These are phyloP conservation scores for Glebionis coronaria DNA, from an alignment of 129 eudicot species.

Conservation along the genomic window DNA sequence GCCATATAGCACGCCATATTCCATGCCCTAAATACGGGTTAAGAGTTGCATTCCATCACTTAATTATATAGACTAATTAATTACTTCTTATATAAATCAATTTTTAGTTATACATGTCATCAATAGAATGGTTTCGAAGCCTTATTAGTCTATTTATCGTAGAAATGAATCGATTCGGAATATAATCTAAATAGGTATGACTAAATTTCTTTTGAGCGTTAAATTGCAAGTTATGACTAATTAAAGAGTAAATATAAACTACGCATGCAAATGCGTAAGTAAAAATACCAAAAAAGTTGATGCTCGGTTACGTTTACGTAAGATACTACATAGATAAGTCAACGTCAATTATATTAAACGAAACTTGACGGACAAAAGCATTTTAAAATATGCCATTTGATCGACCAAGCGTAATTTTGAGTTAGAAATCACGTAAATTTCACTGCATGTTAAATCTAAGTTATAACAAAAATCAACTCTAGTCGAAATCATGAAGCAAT, in stretches of 20 bases:
- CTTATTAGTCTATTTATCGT: too few species aligned
- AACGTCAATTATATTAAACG: neutral
- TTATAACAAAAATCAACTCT: neutral
- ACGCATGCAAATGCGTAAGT: constrained; percentile 17
- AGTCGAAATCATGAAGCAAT: neutral
- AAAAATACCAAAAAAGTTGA: neutral
- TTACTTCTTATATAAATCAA: too few species aligned
- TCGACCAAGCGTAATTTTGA: too few species aligned
- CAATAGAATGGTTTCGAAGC: too few species aligned
- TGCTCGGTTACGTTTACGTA: neutral
- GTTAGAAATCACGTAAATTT: too few species aligned
- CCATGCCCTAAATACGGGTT: constrained; percentile 9
- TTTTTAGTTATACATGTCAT: too few species aligned
- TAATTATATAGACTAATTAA: neutral
- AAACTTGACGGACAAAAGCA: neutral
- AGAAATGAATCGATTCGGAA: too few species aligned
- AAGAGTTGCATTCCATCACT: neutral
- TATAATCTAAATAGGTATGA: too few species aligned
- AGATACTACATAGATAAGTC: neutral
- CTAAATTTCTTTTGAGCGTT: neutral
- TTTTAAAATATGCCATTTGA: neutral
- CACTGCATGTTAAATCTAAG: too few species aligned
- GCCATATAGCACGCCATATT: constrained; percentile 19
- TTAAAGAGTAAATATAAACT: neutral
- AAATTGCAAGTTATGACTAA: neutral